Base-by-base conservation (phyloP, 345 rosid genomes). In the Syzygium oleosum region DNA sequence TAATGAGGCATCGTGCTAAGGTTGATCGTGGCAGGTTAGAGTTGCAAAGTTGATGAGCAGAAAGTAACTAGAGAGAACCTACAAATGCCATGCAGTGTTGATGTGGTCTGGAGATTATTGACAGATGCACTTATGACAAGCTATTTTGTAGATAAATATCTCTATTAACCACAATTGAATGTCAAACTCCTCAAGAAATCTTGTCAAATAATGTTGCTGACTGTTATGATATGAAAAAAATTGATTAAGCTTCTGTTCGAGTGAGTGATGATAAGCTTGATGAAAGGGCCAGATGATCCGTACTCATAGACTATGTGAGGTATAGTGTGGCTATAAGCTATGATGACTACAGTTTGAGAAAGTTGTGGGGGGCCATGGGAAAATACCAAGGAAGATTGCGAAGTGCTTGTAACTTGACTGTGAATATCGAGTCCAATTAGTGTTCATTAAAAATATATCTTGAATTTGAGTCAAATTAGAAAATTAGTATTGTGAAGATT, bases 401-500 rank as follows among this genome's bases (percentile, higher is more conserved):
- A n/a, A n/a, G 31, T n/a, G 34, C 19, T 61, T n/a, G 17, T 61
- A 61, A 61, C 17, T 61, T n/a, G 34, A n/a, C 4, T 13, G 0
- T 1, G 4, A n/a, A 1, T 19, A n/a, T n/a, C 17, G 16, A n/a
- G 19, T n/a, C 68, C 12, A 61, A 13, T 2, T 61, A 61, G 38
- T n/a, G 34, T 9, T 13, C n/a, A n/a, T 13, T 61, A 2, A 17
- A 17, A 68, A 19, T 34, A 4, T 34, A 68, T 68, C 46, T 4
- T 0, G 7, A 34, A 34, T 68, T 68, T 17, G 23, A 68, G 7
- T 68, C 12, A 0, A 29, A 8, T 65, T 31, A 73, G 6, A 34
- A 1, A 34, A 34, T 34, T 0, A 0, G 2, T 73, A 34, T 34
- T 9, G 13, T 0, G 2, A 16, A 1, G 7, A 68, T 31, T 16